Conservation (phyloP, 257 asterid genomes). For the Solanum microdontum region DNA sequence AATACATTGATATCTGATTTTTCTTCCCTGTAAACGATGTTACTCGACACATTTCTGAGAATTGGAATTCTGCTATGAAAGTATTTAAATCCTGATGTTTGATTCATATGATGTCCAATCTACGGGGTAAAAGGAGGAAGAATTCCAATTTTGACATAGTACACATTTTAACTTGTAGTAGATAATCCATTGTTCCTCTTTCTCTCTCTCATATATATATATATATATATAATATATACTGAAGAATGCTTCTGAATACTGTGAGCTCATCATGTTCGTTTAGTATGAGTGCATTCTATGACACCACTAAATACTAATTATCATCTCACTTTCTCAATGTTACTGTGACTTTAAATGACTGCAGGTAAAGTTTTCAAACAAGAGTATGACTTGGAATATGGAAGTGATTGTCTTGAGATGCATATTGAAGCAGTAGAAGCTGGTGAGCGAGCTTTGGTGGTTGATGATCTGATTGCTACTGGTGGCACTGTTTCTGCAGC, state of each 20-base stretch:
- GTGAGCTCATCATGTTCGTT: neutral
- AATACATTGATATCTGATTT: neutral
- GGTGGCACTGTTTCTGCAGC: constrained; percentile 92
- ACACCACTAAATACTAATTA: neutral
- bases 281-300: neutral
- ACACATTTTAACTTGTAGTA: neutral
- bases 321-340: neutral
- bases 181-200: neutral
- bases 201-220: neutral
- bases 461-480: constrained; percentile 78
- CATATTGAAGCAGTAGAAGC: constrained; percentile 66
- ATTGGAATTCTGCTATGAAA: neutral
- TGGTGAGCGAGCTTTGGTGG: constrained; percentile 64
- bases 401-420: constrained; percentile 88
- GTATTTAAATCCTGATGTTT: neutral
- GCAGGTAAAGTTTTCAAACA: constrained; percentile 64
- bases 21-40: neutral
- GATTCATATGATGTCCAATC: neutral
- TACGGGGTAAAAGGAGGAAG: neutral
- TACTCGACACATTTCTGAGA: neutral
- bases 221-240: neutral
- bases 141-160: neutral
- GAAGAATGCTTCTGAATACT: neutral
- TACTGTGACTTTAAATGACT: neutral
- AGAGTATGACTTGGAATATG: constrained; percentile 80